phyloP scores from a whole-genome alignment of 163 green algal genomes.

The Picocystis sp. region DNA sequence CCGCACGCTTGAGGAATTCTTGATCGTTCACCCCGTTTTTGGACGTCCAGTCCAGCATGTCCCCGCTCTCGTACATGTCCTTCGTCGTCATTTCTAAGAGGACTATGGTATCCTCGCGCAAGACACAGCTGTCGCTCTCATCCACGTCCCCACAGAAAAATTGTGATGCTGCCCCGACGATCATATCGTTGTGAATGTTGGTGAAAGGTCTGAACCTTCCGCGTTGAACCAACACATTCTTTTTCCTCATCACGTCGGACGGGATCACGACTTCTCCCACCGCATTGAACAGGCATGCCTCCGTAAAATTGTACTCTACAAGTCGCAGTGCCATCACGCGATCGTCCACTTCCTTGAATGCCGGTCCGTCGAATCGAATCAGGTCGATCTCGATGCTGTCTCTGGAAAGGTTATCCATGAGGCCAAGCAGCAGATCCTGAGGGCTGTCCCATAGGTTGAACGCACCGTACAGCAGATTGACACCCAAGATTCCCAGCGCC shows the following conservation, averaged over 20 bases:
- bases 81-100: conserved; percentile 31
- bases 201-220: conserved; percentile 35
- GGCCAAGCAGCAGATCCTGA: conserved; percentile 9
- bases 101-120: conserved; percentile 29
- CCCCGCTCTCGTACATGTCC: conserved; percentile 34
- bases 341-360: conserved; percentile 23
- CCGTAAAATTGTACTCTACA: conserved; percentile 25
- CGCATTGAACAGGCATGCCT: conserved; percentile 28
- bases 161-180: conserved; percentile 22
- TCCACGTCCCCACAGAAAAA: conserved; percentile 23
- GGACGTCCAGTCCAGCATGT: conserved; percentile 35
- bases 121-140: conserved; percentile 21
- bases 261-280: conserved; percentile 9
- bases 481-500: conserved; percentile 28
- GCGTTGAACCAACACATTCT: conserved; percentile 26
- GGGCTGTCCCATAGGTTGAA: conserved; percentile 5
- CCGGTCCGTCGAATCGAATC: conserved; percentile 24
- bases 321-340: conserved; percentile 22
- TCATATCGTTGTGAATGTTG: conserved; percentile 35
- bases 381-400: conserved; percentile 25
- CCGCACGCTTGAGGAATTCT: conserved; percentile 29
- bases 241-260: conserved; percentile 24
- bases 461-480: conserved; percentile 31
- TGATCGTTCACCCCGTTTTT: conserved; percentile 27
- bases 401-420: conserved; percentile 20